phyloP scores from a whole-genome alignment of 371 early-diverging fungal genomes.

The Apophysomyces variabilis region DNA sequence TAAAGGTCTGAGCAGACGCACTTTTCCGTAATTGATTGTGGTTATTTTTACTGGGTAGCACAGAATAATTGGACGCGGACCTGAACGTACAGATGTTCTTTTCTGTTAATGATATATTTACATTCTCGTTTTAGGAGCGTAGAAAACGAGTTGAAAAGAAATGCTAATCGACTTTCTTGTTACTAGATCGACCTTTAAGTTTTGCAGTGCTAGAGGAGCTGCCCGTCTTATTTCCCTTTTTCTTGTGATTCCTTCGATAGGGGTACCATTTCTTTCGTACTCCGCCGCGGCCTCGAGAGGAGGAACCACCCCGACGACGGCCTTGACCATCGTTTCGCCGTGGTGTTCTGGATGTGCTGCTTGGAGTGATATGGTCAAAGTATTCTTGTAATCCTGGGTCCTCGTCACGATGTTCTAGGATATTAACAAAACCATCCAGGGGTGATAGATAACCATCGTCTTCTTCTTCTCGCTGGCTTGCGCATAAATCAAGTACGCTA shows the following conservation, averaged over 20 bases:
- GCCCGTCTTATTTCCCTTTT: background rate
- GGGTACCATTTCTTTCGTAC: background rate
- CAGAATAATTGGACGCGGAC: constrained; percentile 8
- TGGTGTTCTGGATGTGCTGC: background rate
- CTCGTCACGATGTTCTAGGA: background rate
- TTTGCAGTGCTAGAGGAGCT: background rate
- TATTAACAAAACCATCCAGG: constrained; percentile 15
- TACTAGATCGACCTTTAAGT: background rate
- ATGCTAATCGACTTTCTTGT: background rate
- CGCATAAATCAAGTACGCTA: constrained; percentile 3
- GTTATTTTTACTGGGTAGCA: constrained; percentile 5
- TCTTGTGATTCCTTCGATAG: background rate
- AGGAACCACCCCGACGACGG: background rate
- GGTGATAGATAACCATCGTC: constrained; percentile 16
- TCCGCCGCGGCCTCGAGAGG: constrained; percentile 3
- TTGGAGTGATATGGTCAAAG: background rate
- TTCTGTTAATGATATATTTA: background rate
- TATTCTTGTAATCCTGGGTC: background rate
- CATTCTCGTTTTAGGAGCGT: background rate
- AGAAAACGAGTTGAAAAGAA: background rate
- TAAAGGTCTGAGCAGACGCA: background rate
- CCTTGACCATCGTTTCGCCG: background rate
- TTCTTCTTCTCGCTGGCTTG: background rate
- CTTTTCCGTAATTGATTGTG: constrained; percentile 10
- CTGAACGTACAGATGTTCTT: background rate